These are phyloP conservation scores for Sphaerobolus stellatus DNA, from an alignment of 1,284 basidiomycete species.

Conservation along the genomic window DNA sequence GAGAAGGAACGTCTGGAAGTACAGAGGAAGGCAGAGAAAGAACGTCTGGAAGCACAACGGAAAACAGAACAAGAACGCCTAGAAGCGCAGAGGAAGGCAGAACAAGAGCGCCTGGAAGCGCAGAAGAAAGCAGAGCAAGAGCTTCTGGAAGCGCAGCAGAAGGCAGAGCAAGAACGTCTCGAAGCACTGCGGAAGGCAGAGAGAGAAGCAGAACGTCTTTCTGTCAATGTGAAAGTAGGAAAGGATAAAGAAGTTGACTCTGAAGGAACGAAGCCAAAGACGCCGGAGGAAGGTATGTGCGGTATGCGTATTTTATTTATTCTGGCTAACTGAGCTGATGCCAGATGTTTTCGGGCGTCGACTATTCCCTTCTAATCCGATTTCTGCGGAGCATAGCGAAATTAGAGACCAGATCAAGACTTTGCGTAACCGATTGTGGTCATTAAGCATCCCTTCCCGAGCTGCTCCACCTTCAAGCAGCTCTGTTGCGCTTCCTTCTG, in stretches of 20 bases:
- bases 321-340: background rate
- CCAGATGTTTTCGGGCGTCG: conserved; percentile 59
- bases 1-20: conserved; percentile 16
- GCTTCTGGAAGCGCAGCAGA: conserved; percentile 11
- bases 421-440: conserved; percentile 16
- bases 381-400: too few species aligned
- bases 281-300: conserved; percentile 10
- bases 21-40: conserved; percentile 4
- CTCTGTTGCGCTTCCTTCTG: conserved; percentile 50
- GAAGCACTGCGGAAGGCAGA: conserved; percentile 18
- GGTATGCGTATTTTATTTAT: background rate
- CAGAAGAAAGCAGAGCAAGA: conserved; percentile 21
- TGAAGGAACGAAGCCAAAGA: background rate
- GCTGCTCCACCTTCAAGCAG: background rate
- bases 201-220: conserved; percentile 18
- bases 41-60: conserved; percentile 20
- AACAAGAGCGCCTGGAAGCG: conserved; percentile 33
- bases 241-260: background rate
- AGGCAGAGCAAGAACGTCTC: conserved; percentile 17
- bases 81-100: conserved; percentile 6
- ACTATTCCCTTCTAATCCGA: conserved; percentile 37
- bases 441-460: conserved; percentile 26
- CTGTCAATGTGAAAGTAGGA: background rate
- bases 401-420: conserved; percentile 15
- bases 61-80: conserved; percentile 14